A percentile compares a stretch with the other conserved stretches of the same genome.
Conservation (phyloP, 129 eudicot genomes). For the Chrysanthemum lavandulifolium region DNA sequence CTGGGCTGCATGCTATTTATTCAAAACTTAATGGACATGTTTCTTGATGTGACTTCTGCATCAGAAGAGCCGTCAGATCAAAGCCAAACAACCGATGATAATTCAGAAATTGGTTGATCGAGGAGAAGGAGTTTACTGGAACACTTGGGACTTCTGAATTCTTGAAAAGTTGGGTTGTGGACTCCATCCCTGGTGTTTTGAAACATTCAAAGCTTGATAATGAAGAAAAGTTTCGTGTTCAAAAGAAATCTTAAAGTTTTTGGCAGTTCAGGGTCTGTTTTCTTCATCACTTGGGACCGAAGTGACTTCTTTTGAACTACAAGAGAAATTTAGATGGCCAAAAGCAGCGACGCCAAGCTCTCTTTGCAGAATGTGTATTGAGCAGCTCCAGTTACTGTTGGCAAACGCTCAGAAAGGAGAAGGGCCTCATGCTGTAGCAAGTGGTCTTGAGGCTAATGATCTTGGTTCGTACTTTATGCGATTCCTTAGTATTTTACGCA, state of each 20-base stretch:
- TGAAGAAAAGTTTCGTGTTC: conserved; percentile 67
- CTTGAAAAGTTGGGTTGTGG: conserved; percentile 83
- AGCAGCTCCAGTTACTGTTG: conserved; percentile 75
- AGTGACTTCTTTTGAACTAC: conserved; percentile 91
- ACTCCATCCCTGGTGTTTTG: conserved; percentile 65
- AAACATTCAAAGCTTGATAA: conserved; percentile 69
- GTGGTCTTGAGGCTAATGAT: conserved; percentile 79
- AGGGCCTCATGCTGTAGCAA: conserved; percentile 51
- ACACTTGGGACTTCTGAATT: conserved; percentile 53
- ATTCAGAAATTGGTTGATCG: conserved; percentile 84
- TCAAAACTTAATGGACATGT: conserved; percentile 69
- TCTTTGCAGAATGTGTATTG: conserved; percentile 78
- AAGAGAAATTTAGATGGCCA: conserved; percentile 93
- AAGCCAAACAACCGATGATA: conserved; percentile 92
- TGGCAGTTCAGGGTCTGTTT: conserved; percentile 93
- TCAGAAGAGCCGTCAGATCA: conserved; percentile 97
- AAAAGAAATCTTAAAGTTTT: conserved; percentile 84
- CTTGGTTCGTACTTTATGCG: conserved; percentile 85
- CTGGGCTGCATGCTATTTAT: conserved; percentile 75
- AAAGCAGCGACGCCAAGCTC: conserved; percentile 73
- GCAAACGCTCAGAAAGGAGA: conserved; percentile 82
- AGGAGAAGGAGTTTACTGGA: conserved; percentile 63
- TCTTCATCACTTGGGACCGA: conserved; percentile 93
- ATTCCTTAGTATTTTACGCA: conserved; percentile 58
- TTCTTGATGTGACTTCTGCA: conserved; percentile 67